Percentiles rank a stretch among this genome's conserved stretches.
Evolutionary conservation across 1,284 basidiomycete species (phyloP).

Genomic region (Ceratobasidium sp.): DNA sequence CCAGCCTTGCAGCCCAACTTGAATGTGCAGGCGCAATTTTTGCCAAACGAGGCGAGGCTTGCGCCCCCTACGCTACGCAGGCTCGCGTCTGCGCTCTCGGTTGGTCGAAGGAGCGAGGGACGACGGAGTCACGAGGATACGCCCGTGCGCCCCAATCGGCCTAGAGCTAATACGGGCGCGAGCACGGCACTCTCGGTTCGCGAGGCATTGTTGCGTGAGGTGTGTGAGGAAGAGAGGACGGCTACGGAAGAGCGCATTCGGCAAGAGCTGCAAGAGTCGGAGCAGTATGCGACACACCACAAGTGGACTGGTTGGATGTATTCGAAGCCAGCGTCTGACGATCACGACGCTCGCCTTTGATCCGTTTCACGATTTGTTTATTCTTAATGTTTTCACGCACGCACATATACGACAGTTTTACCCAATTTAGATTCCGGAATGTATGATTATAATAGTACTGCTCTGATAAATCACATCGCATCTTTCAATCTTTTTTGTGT

Average conservation of each 20-base stretch:
- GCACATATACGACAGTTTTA: neutral
- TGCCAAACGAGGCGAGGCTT: conserved; percentile 11
- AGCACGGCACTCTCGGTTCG: conserved; percentile 29
- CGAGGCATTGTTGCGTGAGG: conserved; percentile 29
- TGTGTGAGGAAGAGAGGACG: conserved; percentile 38
- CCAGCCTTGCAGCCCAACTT: conserved; percentile 37
- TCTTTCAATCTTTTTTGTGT: conserved; percentile 52
- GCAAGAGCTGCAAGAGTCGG: conserved; percentile 38
- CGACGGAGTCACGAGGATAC: conserved; percentile 30
- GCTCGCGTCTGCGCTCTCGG: conserved; percentile 19
- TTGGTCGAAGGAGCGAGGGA: conserved; percentile 15
- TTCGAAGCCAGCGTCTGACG: conserved; percentile 15
- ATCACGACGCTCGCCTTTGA: conserved; percentile 3
- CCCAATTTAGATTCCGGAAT: neutral
- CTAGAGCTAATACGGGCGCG: conserved; percentile 34
- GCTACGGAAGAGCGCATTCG: conserved; percentile 39
- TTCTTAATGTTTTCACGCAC: conserved; percentile 5
- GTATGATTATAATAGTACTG: conserved; percentile 38
- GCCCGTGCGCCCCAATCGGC: conserved; percentile 12
- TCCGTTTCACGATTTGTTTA: conserved; percentile 8
- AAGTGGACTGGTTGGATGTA: conserved; percentile 44
- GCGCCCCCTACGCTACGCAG: conserved; percentile 35
- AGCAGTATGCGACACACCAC: conserved; percentile 31
- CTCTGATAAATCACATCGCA: conserved; percentile 9
- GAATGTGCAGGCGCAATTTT: conserved; percentile 38